Percentiles rank a stretch among this genome's conserved stretches.
Conservation (phyloP, 768 basidiomycete species). For the Leucosporidium creatinivorum region DNA sequence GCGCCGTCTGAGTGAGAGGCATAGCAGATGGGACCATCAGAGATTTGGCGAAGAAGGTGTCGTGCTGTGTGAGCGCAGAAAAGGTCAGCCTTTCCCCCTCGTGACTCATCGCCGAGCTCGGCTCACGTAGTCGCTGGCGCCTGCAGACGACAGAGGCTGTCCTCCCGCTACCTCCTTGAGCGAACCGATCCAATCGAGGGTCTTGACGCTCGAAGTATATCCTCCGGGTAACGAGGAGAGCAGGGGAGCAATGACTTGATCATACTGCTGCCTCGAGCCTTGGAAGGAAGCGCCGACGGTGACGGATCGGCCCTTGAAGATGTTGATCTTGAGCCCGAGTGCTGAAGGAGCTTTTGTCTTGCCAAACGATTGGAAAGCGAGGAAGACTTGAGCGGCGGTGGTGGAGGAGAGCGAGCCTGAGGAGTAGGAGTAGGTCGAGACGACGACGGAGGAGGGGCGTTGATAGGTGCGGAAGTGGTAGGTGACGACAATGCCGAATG, state of each 20-base stretch:
- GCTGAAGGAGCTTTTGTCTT: constrained; percentile 15
- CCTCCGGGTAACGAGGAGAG: background rate
- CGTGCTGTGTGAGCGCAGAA: background rate
- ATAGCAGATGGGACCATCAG: constrained; percentile 28
- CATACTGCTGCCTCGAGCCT: constrained; percentile 4
- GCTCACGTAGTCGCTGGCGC: background rate
- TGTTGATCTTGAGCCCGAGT: constrained; percentile 14
- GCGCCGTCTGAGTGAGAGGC: constrained; percentile 14
- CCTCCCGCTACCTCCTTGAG: background rate
- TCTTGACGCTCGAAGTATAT: constrained; percentile 4
- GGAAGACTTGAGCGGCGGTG: constrained; percentile 12
- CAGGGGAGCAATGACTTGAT: background rate
- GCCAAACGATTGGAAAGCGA: constrained; percentile 8
- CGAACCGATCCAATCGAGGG: constrained; percentile 15
- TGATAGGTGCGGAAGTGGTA: constrained; percentile 37
- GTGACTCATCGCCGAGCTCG: constrained; percentile 1
- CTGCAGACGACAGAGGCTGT: constrained; percentile 5
- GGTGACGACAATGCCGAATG: constrained; percentile 39
- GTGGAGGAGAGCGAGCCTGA: background rate
- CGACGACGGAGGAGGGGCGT: constrained; percentile 32
- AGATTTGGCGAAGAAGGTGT: constrained; percentile 35
- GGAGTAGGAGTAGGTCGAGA: constrained; percentile 23
- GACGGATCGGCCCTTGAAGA: background rate
- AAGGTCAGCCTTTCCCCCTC: background rate
- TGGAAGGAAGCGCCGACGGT: background rate